Conservation (phyloP, 225 moss, liverwort and hornwort species). For the Sphagnum contortum region DNA sequence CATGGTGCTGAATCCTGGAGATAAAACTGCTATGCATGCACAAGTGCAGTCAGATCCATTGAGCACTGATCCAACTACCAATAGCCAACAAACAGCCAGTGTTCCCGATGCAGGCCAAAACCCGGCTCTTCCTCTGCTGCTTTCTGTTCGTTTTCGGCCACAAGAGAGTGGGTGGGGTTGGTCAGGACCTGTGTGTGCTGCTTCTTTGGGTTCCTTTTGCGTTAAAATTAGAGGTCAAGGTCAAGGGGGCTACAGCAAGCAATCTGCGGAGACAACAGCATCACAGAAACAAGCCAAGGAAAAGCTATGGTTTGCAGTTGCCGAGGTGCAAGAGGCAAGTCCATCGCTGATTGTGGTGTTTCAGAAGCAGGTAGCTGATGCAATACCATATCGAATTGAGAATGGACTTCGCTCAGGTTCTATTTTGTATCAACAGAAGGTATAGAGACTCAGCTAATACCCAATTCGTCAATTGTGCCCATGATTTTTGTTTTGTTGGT, state of each 20-base stretch:
- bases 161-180: constrained; percentile 76
- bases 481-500: neutral
- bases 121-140: constrained; percentile 39
- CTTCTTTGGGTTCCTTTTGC: constrained; percentile 84
- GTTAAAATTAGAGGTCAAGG: constrained; percentile 62
- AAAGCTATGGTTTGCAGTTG: constrained; percentile 65
- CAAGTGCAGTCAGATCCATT: constrained; percentile 35
- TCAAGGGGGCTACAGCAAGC: constrained; percentile 15
- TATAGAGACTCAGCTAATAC: constrained; percentile 2
- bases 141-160: constrained; percentile 77
- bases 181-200: constrained; percentile 94
- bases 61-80: constrained; percentile 3
- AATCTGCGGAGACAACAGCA: constrained; percentile 11
- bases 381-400: constrained; percentile 88
- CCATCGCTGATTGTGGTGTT: constrained; percentile 75
- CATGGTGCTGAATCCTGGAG: constrained; percentile 63
- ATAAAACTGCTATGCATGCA: constrained; percentile 69
- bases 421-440: constrained; percentile 77
- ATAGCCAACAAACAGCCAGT: too few relatives aligned
- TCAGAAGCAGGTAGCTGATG: constrained; percentile 51
- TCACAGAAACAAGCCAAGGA: constrained; percentile 44
- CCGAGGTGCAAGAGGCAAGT: constrained; percentile 73
- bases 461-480: neutral
- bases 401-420: constrained; percentile 66
- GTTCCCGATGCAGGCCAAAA: constrained; percentile 20